Percentiles rank a stretch among this genome's conserved stretches.
phyloP scores from a whole-genome alignment of 1,284 basidiomycete species.

The Kwoniella shivajii region DNA sequence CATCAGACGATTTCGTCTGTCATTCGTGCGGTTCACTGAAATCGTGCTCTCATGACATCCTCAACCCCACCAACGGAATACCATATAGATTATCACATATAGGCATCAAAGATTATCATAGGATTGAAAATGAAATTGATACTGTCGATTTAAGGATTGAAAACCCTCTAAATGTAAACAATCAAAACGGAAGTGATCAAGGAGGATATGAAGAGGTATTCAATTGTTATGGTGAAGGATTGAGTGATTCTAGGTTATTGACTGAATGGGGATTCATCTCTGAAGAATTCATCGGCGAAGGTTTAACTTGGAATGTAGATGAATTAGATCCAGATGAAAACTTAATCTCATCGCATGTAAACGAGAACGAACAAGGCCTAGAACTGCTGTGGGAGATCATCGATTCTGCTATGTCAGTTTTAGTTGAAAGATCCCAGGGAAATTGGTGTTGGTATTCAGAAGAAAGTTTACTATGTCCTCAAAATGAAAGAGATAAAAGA shows the following conservation, averaged over 20 bases:
- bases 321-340: no score
- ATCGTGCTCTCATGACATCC: conserved; percentile 71
- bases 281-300: conserved; percentile 34
- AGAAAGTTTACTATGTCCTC: conserved; percentile 13
- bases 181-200: no score
- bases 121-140: conserved; percentile 25
- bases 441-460: no score
- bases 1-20: conserved; percentile 85
- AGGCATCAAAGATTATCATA: conserved; percentile 10
- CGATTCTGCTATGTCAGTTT: neutral
- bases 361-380: no score
- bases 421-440: neutral
- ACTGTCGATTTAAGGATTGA: conserved; percentile 52
- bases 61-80: conserved; percentile 9
- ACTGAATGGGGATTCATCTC: conserved; percentile 70
- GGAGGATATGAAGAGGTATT: conserved; percentile 76
- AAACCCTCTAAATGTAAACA: conserved; percentile 20
- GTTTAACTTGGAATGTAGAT: conserved; percentile 32
- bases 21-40: conserved; percentile 71
- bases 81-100: conserved; percentile 36
- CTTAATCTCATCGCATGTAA: no score
- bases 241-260: conserved; percentile 71
- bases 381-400: neutral
- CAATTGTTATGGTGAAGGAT: conserved; percentile 77
- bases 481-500: neutral